A percentile compares a stretch with the other conserved stretches of the same genome.
Evolutionary conservation across 345 rosid genomes (phyloP).

Genomic region (Moringa oleifera): DNA sequence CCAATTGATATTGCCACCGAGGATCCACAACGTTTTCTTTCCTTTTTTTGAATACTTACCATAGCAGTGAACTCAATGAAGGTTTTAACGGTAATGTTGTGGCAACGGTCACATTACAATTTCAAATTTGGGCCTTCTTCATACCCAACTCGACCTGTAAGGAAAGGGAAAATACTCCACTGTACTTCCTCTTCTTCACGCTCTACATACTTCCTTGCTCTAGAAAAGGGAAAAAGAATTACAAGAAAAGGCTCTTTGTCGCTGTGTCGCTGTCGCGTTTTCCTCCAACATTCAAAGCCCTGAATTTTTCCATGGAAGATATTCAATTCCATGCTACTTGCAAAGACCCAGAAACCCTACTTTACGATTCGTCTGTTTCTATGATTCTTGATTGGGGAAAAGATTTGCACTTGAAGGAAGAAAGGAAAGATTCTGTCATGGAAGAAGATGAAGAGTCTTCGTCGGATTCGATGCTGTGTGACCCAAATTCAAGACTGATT

Average conservation of each 20-base stretch:
- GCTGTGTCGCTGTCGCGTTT: neutral
- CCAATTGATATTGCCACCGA: too few relatives aligned
- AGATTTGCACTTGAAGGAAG: slow-evolving; percentile 25
- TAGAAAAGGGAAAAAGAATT: neutral
- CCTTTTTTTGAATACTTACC: too few relatives aligned
- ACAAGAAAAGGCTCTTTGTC: neutral
- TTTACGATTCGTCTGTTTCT: slow-evolving; percentile 20
- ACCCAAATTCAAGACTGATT: slow-evolving; percentile 59
- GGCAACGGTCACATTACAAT: slow-evolving; percentile 25
- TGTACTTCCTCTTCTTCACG: slow-evolving; percentile 8
- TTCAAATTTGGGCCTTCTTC: slow-evolving; percentile 24
- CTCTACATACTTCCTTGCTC: slow-evolving; percentile 1
- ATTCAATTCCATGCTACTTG: slow-evolving; percentile 18
- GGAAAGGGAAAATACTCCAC: slow-evolving; percentile 7
- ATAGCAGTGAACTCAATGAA: too few relatives aligned
- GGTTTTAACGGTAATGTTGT: slow-evolving; percentile 6
- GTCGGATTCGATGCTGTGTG: slow-evolving; percentile 68
- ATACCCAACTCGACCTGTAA: slow-evolving; percentile 11
- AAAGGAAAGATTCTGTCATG: slow-evolving; percentile 28
- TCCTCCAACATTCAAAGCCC: slow-evolving; percentile 10
- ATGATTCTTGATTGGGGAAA: slow-evolving; percentile 27
- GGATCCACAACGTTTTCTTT: too few relatives aligned
- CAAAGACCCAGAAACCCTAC: slow-evolving; percentile 15
- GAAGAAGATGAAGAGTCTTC: slow-evolving; percentile 35
- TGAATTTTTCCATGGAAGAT: slow-evolving; percentile 36